These are phyloP conservation scores for Nicotiana sylvestris DNA, from an alignment of 257 asterid genomes.

Conservation along the genomic window DNA sequence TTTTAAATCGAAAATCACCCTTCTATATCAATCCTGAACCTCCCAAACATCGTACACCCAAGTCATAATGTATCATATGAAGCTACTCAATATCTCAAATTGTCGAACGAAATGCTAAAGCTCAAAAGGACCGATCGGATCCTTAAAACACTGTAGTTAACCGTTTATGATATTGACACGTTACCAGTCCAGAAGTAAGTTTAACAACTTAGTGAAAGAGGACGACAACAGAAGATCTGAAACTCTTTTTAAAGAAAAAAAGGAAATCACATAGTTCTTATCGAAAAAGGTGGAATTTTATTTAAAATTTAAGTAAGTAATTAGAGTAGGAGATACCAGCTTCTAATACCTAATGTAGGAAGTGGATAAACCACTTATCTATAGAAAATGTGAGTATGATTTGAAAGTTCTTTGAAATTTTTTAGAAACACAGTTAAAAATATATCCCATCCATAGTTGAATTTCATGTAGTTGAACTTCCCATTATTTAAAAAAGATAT, in stretches of 20 bases:
- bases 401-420: not conserved
- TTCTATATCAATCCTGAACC: too few species aligned
- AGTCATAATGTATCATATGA: too few species aligned
- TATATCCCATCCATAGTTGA: not conserved
- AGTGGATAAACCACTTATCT: slow-evolving; percentile 4
- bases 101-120: too few species aligned
- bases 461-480: not conserved
- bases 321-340: not conserved
- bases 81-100: too few species aligned
- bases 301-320: not conserved
- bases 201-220: slow-evolving; percentile 8
- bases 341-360: not conserved
- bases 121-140: too few species aligned
- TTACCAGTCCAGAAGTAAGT: slow-evolving; percentile 5
- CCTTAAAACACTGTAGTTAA: not conserved
- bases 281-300: not conserved
- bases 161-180: not conserved
- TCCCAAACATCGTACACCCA: too few species aligned
- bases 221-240: not conserved
- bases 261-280: not conserved
- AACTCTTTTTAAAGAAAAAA: not conserved
- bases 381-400: not conserved
- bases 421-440: not conserved
- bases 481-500: too few species aligned
- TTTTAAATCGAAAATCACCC: too few species aligned